phyloP scores from a whole-genome alignment of 208 protist species.

The Trypanosoma platydactyli region DNA sequence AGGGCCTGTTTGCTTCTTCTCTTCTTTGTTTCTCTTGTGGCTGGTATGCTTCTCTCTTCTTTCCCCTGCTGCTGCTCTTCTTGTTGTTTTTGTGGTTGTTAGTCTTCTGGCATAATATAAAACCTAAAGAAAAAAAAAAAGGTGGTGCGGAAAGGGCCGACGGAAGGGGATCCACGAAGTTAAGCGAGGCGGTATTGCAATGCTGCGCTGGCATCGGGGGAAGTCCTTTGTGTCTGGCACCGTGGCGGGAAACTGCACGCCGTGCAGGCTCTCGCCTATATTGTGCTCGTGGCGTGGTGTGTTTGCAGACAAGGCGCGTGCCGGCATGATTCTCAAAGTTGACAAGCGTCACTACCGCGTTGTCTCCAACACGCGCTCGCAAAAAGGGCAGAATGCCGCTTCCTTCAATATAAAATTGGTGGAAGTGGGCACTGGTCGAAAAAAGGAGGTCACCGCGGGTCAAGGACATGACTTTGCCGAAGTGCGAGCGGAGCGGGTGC shows the following conservation, averaged over 20 bases:
- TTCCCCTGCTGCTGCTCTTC: no score
- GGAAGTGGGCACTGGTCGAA: constrained; percentile 72
- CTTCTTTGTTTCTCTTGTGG: no score
- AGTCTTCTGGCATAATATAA: constrained; percentile 1
- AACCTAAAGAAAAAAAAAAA: neutral
- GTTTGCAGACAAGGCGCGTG: constrained; percentile 84
- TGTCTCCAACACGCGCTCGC: constrained; percentile 77
- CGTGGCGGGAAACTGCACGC: neutral
- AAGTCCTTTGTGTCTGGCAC: neutral
- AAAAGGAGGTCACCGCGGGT: constrained; percentile 83
- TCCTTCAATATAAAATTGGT: constrained; percentile 87
- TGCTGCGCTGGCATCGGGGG: constrained; percentile 4
- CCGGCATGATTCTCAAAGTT: constrained; percentile 81
- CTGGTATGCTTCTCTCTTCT: no score
- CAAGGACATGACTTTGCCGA: constrained; percentile 88
- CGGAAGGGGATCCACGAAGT: neutral
- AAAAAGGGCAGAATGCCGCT: constrained; percentile 90
- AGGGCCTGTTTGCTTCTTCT: no score
- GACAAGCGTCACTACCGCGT: constrained; percentile 84
- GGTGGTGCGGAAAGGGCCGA: neutral
- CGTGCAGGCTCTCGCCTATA: neutral
- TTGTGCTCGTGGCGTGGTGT: constrained; percentile 46
- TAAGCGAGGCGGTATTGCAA: neutral
- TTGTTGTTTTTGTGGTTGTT: no score
- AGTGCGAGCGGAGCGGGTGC: constrained; percentile 73